A percentile compares a stretch with the other conserved stretches of the same genome.
Evolutionary conservation across 1,284 basidiomycete genomes (phyloP).

Genomic region (Rhodotorula sp.): DNA sequence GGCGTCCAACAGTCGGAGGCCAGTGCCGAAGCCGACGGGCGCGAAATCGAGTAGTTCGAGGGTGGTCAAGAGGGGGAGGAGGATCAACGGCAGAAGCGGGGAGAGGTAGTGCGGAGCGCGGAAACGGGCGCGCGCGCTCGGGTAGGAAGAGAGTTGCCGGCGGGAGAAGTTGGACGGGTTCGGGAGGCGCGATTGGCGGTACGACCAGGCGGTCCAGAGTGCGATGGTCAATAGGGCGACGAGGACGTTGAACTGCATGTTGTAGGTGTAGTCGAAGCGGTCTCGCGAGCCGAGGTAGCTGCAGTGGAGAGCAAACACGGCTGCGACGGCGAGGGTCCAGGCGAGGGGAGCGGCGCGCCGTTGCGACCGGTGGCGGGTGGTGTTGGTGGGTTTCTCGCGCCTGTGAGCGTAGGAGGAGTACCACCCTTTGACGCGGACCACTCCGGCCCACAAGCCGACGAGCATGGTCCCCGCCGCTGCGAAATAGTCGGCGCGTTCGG

Average conservation of each 20-base stretch:
- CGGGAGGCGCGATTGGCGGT: slow-evolving; percentile 45
- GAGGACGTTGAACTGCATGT: slow-evolving; percentile 79
- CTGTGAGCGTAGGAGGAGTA: slow-evolving; percentile 22
- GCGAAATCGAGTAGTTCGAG: slow-evolving; percentile 93
- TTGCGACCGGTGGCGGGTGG: slow-evolving; percentile 49
- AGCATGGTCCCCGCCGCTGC: slow-evolving; percentile 70
- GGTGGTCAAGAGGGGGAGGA: slow-evolving; percentile 67
- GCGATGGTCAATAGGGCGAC: slow-evolving; percentile 68
- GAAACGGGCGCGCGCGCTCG: slow-evolving; percentile 44
- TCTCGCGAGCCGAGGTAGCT: slow-evolving; percentile 72
- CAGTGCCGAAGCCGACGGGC: slow-evolving; percentile 51
- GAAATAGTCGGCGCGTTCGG: slow-evolving; percentile 94
- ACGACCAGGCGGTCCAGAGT: slow-evolving; percentile 76
- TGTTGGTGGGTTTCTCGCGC: slow-evolving; percentile 4
- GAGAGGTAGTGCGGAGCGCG: slow-evolving; percentile 45
- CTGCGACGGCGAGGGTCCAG: slow-evolving; percentile 48
- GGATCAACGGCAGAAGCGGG: slow-evolving; percentile 56
- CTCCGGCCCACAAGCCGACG: slow-evolving; percentile 68
- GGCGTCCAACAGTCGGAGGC: slow-evolving; percentile 72
- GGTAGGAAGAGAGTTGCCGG: slow-evolving; percentile 57
- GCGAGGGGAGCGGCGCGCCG: slow-evolving; percentile 45
- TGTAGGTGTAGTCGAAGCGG: slow-evolving; percentile 93
- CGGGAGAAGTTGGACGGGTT: slow-evolving; percentile 52
- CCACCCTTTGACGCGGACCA: slow-evolving; percentile 47
- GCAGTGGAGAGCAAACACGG: slow-evolving; percentile 65